These are phyloP conservation scores for Solanum appendiculatum DNA, from an alignment of 257 asterid genomes.

Conservation along the genomic window DNA sequence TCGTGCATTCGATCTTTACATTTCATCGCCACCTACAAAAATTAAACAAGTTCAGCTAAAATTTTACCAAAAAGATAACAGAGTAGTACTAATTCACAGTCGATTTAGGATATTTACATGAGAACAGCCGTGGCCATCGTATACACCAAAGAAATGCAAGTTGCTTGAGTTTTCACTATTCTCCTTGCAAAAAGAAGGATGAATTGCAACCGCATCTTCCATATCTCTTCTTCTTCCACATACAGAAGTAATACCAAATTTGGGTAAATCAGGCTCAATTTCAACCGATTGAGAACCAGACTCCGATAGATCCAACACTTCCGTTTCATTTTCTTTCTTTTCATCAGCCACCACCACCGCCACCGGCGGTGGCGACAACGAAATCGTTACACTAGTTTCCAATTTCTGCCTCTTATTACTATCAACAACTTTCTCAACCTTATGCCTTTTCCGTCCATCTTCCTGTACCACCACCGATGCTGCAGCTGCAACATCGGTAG, in stretches of 20 bases:
- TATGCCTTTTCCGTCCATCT: conserved; percentile 33
- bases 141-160: conserved; percentile 71
- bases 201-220: conserved; percentile 85
- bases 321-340: background rate
- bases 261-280: conserved; percentile 18
- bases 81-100: no score
- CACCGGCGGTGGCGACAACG: background rate
- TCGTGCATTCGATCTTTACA: conserved; percentile 93
- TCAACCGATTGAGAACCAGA: background rate
- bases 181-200: conserved; percentile 27
- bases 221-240: conserved; percentile 87
- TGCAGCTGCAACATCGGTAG: conserved; percentile 28
- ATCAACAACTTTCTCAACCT: conserved; percentile 15
- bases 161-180: background rate
- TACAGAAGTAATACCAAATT: conserved; percentile 60
- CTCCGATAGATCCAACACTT: background rate
- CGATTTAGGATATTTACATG: conserved; percentile 35
- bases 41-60: background rate
- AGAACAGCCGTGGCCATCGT: conserved; percentile 99
- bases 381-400: background rate
- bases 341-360: background rate
- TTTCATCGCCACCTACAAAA: conserved; percentile 65
- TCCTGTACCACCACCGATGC: conserved; percentile 27
- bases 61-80: background rate
- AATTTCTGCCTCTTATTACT: background rate